phyloP scores from a whole-genome alignment of 176 grass and related monocot genomes.

The Pharus latifolius region DNA sequence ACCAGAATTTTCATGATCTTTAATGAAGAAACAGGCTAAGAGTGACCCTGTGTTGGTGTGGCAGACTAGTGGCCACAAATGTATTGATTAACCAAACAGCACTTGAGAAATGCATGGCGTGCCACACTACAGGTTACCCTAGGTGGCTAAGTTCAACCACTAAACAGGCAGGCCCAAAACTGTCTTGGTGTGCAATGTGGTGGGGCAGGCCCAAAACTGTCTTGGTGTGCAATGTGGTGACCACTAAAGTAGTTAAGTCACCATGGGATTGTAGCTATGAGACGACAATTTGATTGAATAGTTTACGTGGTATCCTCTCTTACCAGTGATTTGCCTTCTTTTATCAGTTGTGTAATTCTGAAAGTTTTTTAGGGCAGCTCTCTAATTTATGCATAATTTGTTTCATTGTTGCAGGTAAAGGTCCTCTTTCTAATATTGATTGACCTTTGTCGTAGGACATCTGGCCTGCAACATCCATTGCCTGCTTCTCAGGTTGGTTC shows the following conservation, averaged over 20 bases:
- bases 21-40: too few species aligned
- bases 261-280: too few species aligned
- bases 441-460: conserved; percentile 95
- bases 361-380: background rate
- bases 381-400: background rate
- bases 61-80: too few species aligned
- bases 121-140: background rate
- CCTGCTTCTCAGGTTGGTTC: conserved; percentile 90
- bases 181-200: too few species aligned
- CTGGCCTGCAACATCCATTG: conserved; percentile 64
- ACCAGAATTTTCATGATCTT: too few species aligned
- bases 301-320: background rate
- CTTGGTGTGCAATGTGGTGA: too few species aligned
- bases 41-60: too few species aligned
- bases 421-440: conserved; percentile 94
- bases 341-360: background rate
- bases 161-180: background rate
- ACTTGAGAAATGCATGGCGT: too few species aligned
- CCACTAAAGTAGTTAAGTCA: too few species aligned
- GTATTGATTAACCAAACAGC: too few species aligned
- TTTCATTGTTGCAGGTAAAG: conserved; percentile 62
- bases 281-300: background rate
- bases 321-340: background rate
- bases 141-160: background rate
- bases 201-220: too few species aligned